A percentile compares a stretch with the other conserved stretches of the same genome.
Conservation (phyloP, 495 filamentous ascomycete species). For the Neohortaea acidophila region DNA sequence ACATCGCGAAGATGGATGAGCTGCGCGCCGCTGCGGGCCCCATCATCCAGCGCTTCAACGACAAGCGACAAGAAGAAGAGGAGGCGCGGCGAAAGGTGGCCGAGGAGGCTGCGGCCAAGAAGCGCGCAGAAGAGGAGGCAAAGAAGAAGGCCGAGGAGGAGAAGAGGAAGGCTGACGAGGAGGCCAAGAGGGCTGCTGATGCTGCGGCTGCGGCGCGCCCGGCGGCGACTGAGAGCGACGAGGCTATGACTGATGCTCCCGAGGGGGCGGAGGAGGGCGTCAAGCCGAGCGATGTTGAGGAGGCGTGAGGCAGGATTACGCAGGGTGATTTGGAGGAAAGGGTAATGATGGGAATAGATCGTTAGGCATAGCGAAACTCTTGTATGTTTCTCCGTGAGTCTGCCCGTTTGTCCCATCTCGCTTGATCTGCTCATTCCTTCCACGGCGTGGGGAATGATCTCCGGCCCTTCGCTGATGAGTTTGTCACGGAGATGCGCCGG, state of each 20-base stretch:
- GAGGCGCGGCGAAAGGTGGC: constrained; percentile 57
- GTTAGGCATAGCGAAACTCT: too few relatives aligned
- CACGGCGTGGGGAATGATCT: too few relatives aligned
- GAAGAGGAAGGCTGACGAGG: constrained; percentile 41
- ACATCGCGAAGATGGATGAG: constrained; percentile 89
- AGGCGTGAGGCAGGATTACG: too few relatives aligned
- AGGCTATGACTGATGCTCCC: constrained; percentile 28
- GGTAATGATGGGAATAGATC: not conserved
- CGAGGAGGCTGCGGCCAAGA: constrained; percentile 46
- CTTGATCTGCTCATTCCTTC: too few relatives aligned
- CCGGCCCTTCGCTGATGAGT: too few relatives aligned
- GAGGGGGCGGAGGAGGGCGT: constrained; percentile 12
- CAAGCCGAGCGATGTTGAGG: constrained; percentile 27
- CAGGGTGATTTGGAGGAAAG: too few relatives aligned
- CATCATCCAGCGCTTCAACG: constrained; percentile 84
- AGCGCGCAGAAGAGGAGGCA: constrained; percentile 40
- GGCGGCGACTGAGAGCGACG: constrained; percentile 14
- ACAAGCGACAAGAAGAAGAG: constrained; percentile 83
- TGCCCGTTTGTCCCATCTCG: not conserved
- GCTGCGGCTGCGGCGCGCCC: constrained; percentile 24
- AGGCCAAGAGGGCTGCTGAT: constrained; percentile 37
- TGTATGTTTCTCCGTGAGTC: too few relatives aligned
- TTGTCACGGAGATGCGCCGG: too few relatives aligned
- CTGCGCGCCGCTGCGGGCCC: constrained; percentile 81
- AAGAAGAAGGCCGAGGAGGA: constrained; percentile 65